Base-by-base conservation (phyloP, 257 asterid genomes). In the Cordia subcordata region DNA sequence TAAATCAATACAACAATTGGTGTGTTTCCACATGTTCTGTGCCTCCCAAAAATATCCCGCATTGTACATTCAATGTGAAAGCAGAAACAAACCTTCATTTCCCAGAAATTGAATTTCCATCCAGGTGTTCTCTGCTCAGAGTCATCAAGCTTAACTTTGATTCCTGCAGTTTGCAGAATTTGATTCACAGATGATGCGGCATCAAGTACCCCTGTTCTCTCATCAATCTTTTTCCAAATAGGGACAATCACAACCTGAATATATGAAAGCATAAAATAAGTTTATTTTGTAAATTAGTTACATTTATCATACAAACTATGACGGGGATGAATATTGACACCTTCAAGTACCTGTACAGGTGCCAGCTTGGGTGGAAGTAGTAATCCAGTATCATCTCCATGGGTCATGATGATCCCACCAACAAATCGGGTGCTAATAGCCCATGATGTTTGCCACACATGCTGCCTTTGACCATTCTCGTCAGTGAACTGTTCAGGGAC, bases 381-480 rank as follows among this genome's bases (percentile, higher is more conserved):
- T 71, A 93, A 75, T 53, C 99, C 99, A 68, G 82, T 66, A 58
- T 93, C 99, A 80, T 93, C 99, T 18, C 99, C 97, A 72, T 89
- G 97, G 44, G 99, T 85, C 97, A 89, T 93, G 66, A 89, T 89
- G 68, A 93, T 87, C 70, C 94, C 97, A 61, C 99, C 99, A 72
- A 93, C 70, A 82, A 93, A 93, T 63, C 99, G 77, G 18, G 97
- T 87, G 84, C 97, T 93, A 62, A 93, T 61, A 45, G 97, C 97
- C 99, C 99, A 89, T 58, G 97, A 93, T 71, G 99, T 93, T 83
- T 93, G 97, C 99, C 99, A 93, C 40, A 87, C 95, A 73, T 89
- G 90, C 58, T 87, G 83, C 76, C 97, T 81, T 74, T 81, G 85
- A 61, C 97, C 97, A 72, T 75, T 89, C 86, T 87, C 97, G 83